Evolutionary conservation across 345 rosid genomes (phyloP).

Genomic region (Geranium rotundifolium): DNA sequence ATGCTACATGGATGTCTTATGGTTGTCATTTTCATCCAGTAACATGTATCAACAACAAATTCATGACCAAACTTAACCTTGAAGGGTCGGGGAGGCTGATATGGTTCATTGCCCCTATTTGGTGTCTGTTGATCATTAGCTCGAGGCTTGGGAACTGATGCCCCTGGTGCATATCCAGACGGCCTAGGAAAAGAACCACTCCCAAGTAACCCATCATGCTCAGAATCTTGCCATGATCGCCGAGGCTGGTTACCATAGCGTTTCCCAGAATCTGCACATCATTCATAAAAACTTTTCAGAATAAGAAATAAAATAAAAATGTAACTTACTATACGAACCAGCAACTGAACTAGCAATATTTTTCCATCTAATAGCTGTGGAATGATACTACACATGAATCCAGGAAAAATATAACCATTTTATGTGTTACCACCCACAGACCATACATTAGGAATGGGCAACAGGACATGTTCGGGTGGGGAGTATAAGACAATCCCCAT

Average conservation of each 20-base stretch:
- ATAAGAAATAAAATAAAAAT: slow-evolving; percentile 1
- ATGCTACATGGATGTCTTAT: neutral
- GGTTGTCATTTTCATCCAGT: neutral
- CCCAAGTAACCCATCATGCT: slow-evolving; percentile 97
- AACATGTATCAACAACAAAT: slow-evolving; percentile 1
- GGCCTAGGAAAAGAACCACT: slow-evolving; percentile 90
- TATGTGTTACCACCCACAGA: too few relatives aligned
- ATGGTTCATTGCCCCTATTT: slow-evolving; percentile 64
- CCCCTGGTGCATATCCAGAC: slow-evolving; percentile 50
- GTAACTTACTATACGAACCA: too few relatives aligned
- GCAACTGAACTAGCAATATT: neutral
- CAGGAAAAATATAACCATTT: neutral
- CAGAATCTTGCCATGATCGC: slow-evolving; percentile 71
- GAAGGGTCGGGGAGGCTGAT: slow-evolving; percentile 92
- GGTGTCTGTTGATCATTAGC: slow-evolving; percentile 57
- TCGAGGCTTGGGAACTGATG: slow-evolving; percentile 49
- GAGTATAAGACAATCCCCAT: too few relatives aligned
- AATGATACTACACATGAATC: neutral
- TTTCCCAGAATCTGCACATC: slow-evolving; percentile 51
- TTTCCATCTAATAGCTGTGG: neutral
- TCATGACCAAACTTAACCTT: slow-evolving; percentile 36
- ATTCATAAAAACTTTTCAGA: slow-evolving; percentile 1
- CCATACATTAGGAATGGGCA: too few relatives aligned
- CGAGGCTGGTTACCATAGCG: slow-evolving; percentile 58
- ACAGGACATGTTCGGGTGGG: too few relatives aligned